These are phyloP conservation scores for Boletus subparvulus DNA, from an alignment of 768 basidiomycete genomes.

Conservation along the genomic window DNA sequence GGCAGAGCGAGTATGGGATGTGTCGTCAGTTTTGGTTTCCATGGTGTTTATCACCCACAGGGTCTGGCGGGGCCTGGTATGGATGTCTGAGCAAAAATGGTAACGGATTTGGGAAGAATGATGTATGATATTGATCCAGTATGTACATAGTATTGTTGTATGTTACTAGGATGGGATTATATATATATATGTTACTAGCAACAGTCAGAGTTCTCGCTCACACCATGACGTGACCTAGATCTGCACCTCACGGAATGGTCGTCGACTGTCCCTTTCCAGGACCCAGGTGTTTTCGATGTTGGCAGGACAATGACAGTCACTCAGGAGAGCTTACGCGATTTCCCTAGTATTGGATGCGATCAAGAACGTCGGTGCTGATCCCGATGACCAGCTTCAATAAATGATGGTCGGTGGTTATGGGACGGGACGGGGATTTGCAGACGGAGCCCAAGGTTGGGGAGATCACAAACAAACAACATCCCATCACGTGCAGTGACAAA, in stretches of 20 bases:
- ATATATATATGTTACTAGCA: too few species aligned
- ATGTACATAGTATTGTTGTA: constrained; percentile 1
- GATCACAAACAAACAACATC: neutral
- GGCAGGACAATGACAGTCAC: too few species aligned
- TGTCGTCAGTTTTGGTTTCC: constrained; percentile 38
- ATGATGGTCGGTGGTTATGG: neutral
- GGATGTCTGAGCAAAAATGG: constrained; percentile 16
- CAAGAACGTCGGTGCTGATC: neutral
- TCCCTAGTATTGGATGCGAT: neutral
- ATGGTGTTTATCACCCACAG: constrained; percentile 29
- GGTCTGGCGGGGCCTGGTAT: constrained; percentile 11
- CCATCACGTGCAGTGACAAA: too few species aligned
- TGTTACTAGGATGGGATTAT: neutral
- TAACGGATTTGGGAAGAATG: neutral
- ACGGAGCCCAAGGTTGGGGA: neutral
- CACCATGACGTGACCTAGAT: neutral
- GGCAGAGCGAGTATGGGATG: constrained; percentile 37
- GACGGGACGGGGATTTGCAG: neutral
- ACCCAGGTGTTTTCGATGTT: neutral
- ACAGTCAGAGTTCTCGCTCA: neutral
- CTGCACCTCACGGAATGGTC: neutral
- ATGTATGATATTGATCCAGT: neutral
- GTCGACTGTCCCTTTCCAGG: neutral
- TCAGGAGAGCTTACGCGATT: neutral
- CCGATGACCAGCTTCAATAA: neutral